Evolutionary conservation across 192 early-diverging fungal species (phyloP).

Genomic region (Entomortierella chlamydospora): DNA sequence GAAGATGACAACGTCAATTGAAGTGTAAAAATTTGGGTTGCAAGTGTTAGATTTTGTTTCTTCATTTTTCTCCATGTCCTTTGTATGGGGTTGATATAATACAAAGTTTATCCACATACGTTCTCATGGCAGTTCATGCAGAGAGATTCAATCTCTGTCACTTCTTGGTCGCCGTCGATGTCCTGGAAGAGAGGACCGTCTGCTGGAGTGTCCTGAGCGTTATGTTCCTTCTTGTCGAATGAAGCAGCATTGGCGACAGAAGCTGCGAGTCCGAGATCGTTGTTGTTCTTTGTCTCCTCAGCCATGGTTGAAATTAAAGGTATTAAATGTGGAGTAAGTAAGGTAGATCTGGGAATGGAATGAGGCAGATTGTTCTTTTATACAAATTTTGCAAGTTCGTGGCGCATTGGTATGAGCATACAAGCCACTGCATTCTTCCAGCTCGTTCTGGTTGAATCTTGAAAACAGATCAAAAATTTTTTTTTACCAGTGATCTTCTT

Average conservation of each 20-base stretch:
- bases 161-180: constrained; percentile 54
- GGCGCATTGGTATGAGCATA: no score
- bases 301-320: constrained; percentile 19
- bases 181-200: constrained; percentile 57
- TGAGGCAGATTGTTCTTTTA: neutral
- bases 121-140: constrained; percentile 93
- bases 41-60: neutral
- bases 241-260: constrained; percentile 22
- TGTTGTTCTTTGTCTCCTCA: constrained; percentile 17
- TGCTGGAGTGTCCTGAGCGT: neutral
- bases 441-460: neutral
- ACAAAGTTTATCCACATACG: constrained; percentile 48
- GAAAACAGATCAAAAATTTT: constrained; percentile 6
- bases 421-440: neutral
- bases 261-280: constrained; percentile 33
- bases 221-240: constrained; percentile 29
- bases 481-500: neutral
- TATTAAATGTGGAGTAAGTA: neutral
- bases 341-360: neutral
- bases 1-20: neutral
- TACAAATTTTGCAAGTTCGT: no score
- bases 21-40: neutral
- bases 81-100: no score
- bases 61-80: no score
- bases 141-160: constrained; percentile 88